Evolutionary conservation across 371 early-diverging fungal genomes (phyloP).

Genomic region (Astathelohania contejeani): DNA sequence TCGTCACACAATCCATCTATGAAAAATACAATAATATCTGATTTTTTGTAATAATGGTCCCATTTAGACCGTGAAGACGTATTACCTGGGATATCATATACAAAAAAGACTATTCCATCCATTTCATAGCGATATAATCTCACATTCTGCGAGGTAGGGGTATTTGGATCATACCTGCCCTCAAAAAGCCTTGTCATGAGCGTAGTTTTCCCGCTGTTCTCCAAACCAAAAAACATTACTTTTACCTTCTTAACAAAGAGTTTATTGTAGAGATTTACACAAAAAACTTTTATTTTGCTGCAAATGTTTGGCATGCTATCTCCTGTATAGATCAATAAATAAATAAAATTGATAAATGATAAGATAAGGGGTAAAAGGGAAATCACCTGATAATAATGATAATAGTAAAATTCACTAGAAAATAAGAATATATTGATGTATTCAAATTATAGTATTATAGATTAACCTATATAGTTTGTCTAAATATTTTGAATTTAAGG

Average conservation of each 20-base stretch:
- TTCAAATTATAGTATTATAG: too few relatives aligned
- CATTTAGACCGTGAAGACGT: constrained; percentile 11
- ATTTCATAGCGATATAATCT: constrained; percentile 12
- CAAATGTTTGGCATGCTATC: too few relatives aligned
- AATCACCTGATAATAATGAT: too few relatives aligned
- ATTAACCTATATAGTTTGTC: too few relatives aligned
- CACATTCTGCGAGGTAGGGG: constrained; percentile 3
- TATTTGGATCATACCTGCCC: constrained; percentile 9
- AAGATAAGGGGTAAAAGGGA: too few relatives aligned
- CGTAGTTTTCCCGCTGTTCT: constrained; percentile 36
- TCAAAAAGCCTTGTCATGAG: constrained; percentile 22
- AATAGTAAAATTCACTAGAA: too few relatives aligned
- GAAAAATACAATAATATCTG: constrained; percentile 40
- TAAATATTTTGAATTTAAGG: too few relatives aligned
- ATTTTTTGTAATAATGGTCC: constrained; percentile 35
- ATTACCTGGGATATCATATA: constrained; percentile 44
- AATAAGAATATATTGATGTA: too few relatives aligned
- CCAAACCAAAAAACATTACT: constrained; percentile 30
- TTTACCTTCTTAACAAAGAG: constrained; percentile 36
- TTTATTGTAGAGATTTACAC: constrained; percentile 14
- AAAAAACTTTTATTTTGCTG: too few relatives aligned
- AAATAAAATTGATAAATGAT: too few relatives aligned
- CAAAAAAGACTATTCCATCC: constrained; percentile 11
- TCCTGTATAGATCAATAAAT: too few relatives aligned
- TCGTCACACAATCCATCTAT: constrained; percentile 16